Evolutionary conservation across 306 rosid species (phyloP).

Genomic region (Begonia peltatifolia): DNA sequence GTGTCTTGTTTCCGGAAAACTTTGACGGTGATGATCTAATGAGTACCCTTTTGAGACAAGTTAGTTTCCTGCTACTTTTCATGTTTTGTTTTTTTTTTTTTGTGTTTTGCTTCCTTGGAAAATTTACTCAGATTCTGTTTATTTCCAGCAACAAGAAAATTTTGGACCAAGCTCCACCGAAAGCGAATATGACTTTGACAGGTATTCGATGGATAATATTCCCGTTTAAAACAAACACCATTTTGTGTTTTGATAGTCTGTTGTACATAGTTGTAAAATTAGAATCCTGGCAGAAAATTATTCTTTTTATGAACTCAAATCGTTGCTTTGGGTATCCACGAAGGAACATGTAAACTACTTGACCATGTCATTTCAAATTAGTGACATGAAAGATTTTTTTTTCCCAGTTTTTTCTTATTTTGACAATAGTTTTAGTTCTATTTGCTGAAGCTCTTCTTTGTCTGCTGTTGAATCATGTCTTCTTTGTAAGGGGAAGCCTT

Average conservation of each 20-base stretch:
- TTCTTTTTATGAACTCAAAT: too few species aligned
- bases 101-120: too few species aligned
- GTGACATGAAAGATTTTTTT: too few species aligned
- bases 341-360: too few species aligned
- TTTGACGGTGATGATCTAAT: slow-evolving; percentile 84
- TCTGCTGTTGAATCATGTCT: too few species aligned
- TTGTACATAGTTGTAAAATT: slow-evolving; percentile 44
- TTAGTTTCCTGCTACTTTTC: slow-evolving; percentile 15
- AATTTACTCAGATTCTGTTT: neutral
- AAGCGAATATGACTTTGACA: slow-evolving; percentile 67
- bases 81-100: neutral
- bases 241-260: slow-evolving; percentile 14
- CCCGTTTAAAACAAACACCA: slow-evolving; percentile 40
- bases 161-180: slow-evolving; percentile 25
- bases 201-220: slow-evolving; percentile 75
- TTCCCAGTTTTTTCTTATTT: too few species aligned
- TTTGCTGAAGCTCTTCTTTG: too few species aligned
- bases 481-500: too few species aligned
- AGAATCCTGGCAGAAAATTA: too few species aligned
- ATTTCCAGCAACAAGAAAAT: slow-evolving; percentile 62
- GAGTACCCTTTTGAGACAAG: slow-evolving; percentile 89
- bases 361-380: too few species aligned
- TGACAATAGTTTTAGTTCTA: too few species aligned
- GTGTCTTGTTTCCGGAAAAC: slow-evolving; percentile 51
- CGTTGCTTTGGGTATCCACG: too few species aligned